Percentiles rank a stretch among this genome's conserved stretches.
phyloP scores from a whole-genome alignment of 345 rosid genomes.

The Heritiera littoralis region DNA sequence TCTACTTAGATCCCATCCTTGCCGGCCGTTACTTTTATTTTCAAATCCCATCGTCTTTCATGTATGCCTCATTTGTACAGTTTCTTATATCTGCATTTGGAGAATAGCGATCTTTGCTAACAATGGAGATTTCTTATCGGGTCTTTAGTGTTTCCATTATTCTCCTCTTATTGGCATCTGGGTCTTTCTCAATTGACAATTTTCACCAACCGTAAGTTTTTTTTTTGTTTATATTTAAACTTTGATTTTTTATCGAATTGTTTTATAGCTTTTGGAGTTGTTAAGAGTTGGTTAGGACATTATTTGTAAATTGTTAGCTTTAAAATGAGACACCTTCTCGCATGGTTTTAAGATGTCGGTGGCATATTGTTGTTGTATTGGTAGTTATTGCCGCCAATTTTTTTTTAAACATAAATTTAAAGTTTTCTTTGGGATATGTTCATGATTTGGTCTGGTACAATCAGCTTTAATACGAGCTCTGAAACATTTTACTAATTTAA shows the following conservation, averaged over 20 bases:
- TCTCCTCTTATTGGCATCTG: slow-evolving; percentile 49
- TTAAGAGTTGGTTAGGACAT: neutral
- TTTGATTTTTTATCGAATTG: slow-evolving; percentile 26
- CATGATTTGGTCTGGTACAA: neutral
- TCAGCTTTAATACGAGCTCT: neutral
- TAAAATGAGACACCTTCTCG: neutral
- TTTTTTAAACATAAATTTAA: neutral
- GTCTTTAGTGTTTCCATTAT: slow-evolving; percentile 36
- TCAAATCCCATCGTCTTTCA: slow-evolving; percentile 24
- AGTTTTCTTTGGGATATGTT: neutral
- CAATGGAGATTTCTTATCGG: slow-evolving; percentile 55
- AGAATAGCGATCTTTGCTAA: slow-evolving; percentile 31
- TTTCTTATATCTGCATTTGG: slow-evolving; percentile 32
- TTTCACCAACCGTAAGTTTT: slow-evolving; percentile 79
- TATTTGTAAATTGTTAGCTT: slow-evolving; percentile 1
- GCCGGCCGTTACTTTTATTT: slow-evolving; percentile 23
- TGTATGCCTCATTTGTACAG: slow-evolving; percentile 23
- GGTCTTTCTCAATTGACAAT: slow-evolving; percentile 55
- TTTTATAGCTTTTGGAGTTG: slow-evolving; percentile 6
- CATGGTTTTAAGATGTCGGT: slow-evolving; percentile 22
- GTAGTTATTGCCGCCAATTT: neutral
- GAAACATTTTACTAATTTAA: neutral
- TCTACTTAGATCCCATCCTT: slow-evolving; percentile 45
- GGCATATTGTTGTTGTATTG: slow-evolving; percentile 14
- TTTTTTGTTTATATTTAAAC: neutral